These are phyloP conservation scores for Cadophora malorum DNA, from an alignment of 2,329 filamentous ascomycete species.

Conservation along the genomic window DNA sequence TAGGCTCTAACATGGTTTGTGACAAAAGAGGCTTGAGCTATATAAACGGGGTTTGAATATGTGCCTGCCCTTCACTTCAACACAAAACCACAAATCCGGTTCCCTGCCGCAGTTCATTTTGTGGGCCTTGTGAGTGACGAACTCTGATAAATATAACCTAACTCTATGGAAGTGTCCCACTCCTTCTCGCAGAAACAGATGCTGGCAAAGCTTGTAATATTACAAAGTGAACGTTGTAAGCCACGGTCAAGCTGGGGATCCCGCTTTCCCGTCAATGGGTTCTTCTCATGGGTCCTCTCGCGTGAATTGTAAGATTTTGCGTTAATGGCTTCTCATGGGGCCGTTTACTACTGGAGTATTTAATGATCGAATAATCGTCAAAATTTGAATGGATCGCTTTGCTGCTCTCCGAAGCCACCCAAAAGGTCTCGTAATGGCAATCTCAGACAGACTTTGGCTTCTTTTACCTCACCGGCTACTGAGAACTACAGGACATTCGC, in stretches of 20 bases:
- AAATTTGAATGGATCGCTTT: background rate
- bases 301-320: too few relatives aligned
- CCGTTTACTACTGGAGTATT: too few relatives aligned
- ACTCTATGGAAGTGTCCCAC: background rate
- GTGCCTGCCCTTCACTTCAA: too few relatives aligned
- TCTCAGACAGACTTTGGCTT: background rate
- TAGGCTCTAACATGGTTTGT: background rate
- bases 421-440: background rate
- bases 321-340: too few relatives aligned
- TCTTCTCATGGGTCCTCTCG: background rate
- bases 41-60: slow-evolving; percentile 3
- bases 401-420: too few relatives aligned
- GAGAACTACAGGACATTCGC: background rate
- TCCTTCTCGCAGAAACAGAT: too few relatives aligned
- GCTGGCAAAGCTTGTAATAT: background rate
- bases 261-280: background rate
- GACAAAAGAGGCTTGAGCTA: background rate
- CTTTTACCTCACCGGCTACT: background rate
- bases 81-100: slow-evolving; percentile 4
- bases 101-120: background rate
- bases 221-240: background rate
- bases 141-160: background rate
- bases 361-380: background rate
- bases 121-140: background rate
- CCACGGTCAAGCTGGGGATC: background rate